A percentile compares a stretch with the other conserved stretches of the same genome.
Evolutionary conservation across 345 rosid species (phyloP).

Genomic region (Carallia brachiata): DNA sequence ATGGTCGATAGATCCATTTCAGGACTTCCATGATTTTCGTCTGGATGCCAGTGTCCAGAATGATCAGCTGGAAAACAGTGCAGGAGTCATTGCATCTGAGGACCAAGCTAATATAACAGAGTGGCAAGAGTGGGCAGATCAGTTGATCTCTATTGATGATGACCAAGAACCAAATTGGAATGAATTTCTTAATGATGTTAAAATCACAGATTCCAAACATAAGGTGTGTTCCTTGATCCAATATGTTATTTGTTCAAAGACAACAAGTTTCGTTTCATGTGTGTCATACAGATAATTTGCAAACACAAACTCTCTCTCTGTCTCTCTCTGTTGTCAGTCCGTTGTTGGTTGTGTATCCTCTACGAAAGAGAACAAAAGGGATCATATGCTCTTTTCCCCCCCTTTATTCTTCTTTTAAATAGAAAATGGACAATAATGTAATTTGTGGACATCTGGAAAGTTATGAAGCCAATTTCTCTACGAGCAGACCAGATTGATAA

Average conservation of each 20-base stretch:
- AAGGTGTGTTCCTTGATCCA: conserved; percentile 44
- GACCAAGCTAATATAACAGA: conserved; percentile 42
- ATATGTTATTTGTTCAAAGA: neutral
- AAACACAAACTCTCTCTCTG: too few species aligned
- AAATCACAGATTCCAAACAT: conserved; percentile 37
- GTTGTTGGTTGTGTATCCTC: too few species aligned
- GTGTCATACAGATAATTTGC: neutral
- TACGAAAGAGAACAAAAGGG: too few species aligned
- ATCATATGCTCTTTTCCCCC: too few species aligned
- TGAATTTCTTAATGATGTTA: conserved; percentile 54
- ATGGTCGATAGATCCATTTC: conserved; percentile 57
- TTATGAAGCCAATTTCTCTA: too few species aligned
- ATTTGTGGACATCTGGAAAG: too few species aligned
- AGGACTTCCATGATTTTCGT: conserved; percentile 45
- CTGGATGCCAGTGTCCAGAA: conserved; percentile 43
- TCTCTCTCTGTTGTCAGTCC: too few species aligned
- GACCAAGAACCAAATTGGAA: conserved; percentile 62
- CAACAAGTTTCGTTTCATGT: neutral
- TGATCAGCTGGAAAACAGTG: conserved; percentile 42
- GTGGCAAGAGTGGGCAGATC: conserved; percentile 73
- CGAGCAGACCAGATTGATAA: too few species aligned
- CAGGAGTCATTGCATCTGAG: conserved; percentile 37
- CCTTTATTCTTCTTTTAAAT: too few species aligned
- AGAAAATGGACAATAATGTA: too few species aligned
- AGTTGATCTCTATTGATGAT: conserved; percentile 59